Percentiles rank a stretch among this genome's conserved stretches.
These are phyloP conservation scores for Colletotrichum cuscutae DNA, from an alignment of 2,329 filamentous ascomycete species.

Conservation along the genomic window DNA sequence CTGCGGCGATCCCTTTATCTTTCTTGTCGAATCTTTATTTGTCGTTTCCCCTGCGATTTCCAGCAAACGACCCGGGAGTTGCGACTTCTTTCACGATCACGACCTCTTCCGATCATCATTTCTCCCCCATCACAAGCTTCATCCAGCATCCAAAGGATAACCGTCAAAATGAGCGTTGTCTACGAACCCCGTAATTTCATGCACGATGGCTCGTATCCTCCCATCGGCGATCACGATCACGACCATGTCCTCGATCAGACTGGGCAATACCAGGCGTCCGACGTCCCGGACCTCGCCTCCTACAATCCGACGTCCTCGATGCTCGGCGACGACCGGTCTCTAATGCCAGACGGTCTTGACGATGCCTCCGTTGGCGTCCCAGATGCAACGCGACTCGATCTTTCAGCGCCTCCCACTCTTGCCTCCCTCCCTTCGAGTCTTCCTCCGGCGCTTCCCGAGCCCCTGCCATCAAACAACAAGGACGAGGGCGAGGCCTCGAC, in stretches of 20 bases:
- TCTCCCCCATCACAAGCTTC: constrained; percentile 4
- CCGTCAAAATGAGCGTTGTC: constrained; percentile 59
- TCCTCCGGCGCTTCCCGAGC: constrained; percentile 45
- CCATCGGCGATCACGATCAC: constrained; percentile 56
- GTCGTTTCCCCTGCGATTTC: not conserved
- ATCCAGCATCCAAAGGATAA: constrained; percentile 36
- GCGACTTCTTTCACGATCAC: constrained; percentile 19
- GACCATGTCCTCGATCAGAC: constrained; percentile 45
- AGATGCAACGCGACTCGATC: constrained; percentile 52
- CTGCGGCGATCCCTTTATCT: not conserved
- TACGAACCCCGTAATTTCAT: constrained; percentile 62
- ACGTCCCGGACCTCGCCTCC: constrained; percentile 54
- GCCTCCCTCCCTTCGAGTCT: constrained; percentile 46
- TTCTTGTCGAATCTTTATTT: not conserved
- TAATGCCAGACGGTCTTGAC: constrained; percentile 48
- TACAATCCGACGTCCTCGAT: constrained; percentile 53
- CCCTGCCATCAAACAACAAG: constrained; percentile 39
- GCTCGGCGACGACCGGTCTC: constrained; percentile 49
- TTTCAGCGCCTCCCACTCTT: constrained; percentile 41
- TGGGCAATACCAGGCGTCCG: constrained; percentile 48
- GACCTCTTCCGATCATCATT: constrained; percentile 17
- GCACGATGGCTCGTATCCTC: constrained; percentile 58
- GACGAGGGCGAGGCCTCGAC: constrained; percentile 31
- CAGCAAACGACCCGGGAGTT: not conserved
- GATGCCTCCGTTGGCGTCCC: constrained; percentile 49